Percentiles rank a stretch among this genome's conserved stretches.
phyloP scores from a whole-genome alignment of 345 rosid species.

The Aquilaria malaccensis region DNA sequence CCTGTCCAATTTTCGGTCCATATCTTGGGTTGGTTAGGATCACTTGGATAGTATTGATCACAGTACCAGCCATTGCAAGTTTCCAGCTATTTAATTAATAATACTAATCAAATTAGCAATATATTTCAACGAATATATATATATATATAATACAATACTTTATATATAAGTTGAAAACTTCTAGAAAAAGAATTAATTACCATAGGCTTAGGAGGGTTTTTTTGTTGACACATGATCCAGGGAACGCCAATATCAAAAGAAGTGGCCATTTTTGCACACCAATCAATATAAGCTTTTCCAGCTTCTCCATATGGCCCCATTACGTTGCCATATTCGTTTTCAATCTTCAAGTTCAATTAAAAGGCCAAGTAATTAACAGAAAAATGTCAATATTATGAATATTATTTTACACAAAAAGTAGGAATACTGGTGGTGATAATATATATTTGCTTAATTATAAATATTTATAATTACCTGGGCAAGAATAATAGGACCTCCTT shows the following conservation, averaged over 20 bases:
- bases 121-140: not conserved
- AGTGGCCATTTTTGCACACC: slow-evolving; percentile 29
- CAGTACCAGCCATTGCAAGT: slow-evolving; percentile 58
- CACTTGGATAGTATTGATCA: slow-evolving; percentile 29
- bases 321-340: not conserved
- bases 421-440: too few species aligned
- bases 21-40: slow-evolving; percentile 38
- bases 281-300: slow-evolving; percentile 5
- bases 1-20: slow-evolving; percentile 81
- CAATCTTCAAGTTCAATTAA: not conserved
- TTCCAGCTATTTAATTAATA: slow-evolving; percentile 24
- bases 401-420: too few species aligned
- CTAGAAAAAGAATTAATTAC: slow-evolving; percentile 5
- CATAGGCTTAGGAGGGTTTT: slow-evolving; percentile 39
- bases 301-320: not conserved
- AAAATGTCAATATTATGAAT: too few species aligned
- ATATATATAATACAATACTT: too few species aligned
- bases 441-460: too few species aligned
- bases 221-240: slow-evolving; percentile 59
- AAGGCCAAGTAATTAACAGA: not conserved
- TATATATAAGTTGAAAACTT: not conserved
- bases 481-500: slow-evolving; percentile 12
- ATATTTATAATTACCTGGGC: not conserved
- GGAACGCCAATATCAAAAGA: slow-evolving; percentile 39
- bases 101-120: not conserved